Percentiles rank a stretch among this genome's conserved stretches.
Evolutionary conservation across 352 stramenopile species (phyloP).

Genomic region (Pseudoperonospora humuli): DNA sequence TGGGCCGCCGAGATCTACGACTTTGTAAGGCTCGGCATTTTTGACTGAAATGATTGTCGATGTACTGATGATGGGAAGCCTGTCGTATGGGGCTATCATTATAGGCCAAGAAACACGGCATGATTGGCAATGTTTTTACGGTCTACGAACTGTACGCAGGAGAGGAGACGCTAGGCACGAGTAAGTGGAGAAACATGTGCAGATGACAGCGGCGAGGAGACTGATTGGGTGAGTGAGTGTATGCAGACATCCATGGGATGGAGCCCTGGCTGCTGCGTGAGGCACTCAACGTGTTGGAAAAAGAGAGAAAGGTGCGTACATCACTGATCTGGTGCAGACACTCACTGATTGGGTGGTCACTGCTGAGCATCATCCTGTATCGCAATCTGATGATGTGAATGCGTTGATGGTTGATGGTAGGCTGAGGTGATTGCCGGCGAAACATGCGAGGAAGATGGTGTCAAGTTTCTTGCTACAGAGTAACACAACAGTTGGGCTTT

Average conservation of each 20-base stretch:
- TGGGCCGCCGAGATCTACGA: constrained; percentile 83
- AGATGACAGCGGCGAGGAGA: background rate
- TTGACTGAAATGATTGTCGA: constrained; percentile 11
- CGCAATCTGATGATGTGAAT: too few species aligned
- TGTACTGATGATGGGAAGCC: background rate
- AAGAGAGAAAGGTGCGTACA: constrained; percentile 58
- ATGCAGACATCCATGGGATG: constrained; percentile 67
- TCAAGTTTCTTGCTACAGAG: constrained; percentile 75
- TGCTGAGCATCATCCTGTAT: too few species aligned
- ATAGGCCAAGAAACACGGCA: constrained; percentile 58
- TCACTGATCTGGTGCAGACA: too few species aligned
- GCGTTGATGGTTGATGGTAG: constrained; percentile 14
- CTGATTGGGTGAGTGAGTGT: constrained; percentile 1
- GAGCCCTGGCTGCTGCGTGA: constrained; percentile 78
- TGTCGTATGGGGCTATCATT: constrained; percentile 12
- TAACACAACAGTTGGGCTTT: constrained; percentile 12
- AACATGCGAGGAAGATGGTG: constrained; percentile 78
- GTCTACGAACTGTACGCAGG: constrained; percentile 82
- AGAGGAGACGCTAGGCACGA: constrained; percentile 70
- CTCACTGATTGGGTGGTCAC: too few species aligned
- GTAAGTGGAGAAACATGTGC: constrained; percentile 22
- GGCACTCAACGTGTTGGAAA: constrained; percentile 63
- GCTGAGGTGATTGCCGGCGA: constrained; percentile 71
- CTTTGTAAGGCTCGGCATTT: constrained; percentile 37
- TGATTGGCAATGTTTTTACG: constrained; percentile 80